These are phyloP conservation scores for cucumber (Cucumis sativus) DNA, from an alignment of 306 rosid genomes.

Conservation along the genomic window Cucumber_9930_V3 NC_026658.2:19698001-19698500, in stretches of 20 bases:
- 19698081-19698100: not conserved
- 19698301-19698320: not conserved
- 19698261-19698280: not conserved
- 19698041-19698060: not conserved
- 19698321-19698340: too few species aligned
- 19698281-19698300: not conserved
- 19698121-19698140: not conserved
- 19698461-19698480: not conserved
- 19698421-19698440: too few species aligned
- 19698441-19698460: not conserved
- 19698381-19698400: not conserved
- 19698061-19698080: not conserved
- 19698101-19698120: not conserved
- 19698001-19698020: too few species aligned
- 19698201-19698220: not conserved
- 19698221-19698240: not conserved
- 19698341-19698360: too few species aligned
- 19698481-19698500: not conserved
- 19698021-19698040: too few species aligned
- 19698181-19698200: not conserved
- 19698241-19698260: not conserved
- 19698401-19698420: not conserved
- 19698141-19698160: not conserved
- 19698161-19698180: constrained; percentile 4
- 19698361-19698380: too few species aligned